These are phyloP conservation scores for Microstegium vimineum DNA, from an alignment of 176 grass and related monocot genomes.

Conservation along the genomic window DNA sequence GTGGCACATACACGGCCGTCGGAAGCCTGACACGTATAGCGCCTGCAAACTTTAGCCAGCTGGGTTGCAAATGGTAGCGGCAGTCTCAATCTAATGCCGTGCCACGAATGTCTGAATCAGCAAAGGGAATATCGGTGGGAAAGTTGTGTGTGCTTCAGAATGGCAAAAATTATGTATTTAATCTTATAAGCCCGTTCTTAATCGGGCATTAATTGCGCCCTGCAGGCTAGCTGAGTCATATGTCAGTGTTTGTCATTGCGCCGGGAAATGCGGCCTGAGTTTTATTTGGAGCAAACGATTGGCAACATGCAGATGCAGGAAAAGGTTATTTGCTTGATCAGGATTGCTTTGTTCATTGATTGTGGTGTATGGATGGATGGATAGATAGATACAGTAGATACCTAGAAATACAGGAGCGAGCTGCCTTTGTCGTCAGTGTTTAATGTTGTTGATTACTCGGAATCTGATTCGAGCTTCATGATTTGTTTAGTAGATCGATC, in stretches of 20 bases:
- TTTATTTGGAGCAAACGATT: background rate
- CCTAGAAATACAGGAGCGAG: too few relatives aligned
- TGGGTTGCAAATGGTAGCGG: background rate
- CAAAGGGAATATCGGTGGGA: background rate
- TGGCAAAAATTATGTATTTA: background rate
- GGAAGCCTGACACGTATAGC: slow-evolving; percentile 19
- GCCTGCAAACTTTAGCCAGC: background rate
- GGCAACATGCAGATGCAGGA: background rate
- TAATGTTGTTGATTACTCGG: background rate
- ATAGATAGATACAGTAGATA: background rate
- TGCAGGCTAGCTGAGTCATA: background rate
- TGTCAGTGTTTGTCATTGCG: background rate
- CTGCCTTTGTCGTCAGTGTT: background rate
- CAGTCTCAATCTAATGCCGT: slow-evolving; percentile 6
- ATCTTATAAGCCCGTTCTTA: background rate
- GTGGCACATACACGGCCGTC: background rate
- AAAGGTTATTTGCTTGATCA: background rate
- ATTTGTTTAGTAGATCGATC: too few relatives aligned
- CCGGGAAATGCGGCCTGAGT: background rate
- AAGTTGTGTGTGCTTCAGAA: background rate
- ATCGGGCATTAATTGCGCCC: background rate
- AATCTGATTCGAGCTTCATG: background rate
- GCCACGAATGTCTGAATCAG: slow-evolving; percentile 35
- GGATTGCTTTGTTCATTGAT: background rate
- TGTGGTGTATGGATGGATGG: background rate